phyloP scores from a whole-genome alignment of 768 basidiomycete genomes.

The Lactifluus pinguis region DNA sequence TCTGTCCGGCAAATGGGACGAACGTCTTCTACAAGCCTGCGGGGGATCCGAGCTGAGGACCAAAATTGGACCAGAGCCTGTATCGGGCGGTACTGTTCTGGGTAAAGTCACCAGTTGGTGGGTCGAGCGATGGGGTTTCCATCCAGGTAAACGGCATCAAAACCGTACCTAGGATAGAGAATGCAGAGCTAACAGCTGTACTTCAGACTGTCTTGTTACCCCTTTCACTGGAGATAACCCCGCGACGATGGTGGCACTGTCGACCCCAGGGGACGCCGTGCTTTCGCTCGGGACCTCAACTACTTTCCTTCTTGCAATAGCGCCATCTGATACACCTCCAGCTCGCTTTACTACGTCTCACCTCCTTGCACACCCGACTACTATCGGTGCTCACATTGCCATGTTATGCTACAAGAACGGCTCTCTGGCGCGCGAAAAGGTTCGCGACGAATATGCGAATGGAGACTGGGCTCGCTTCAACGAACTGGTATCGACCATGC shows the following conservation, averaged over 20 bases:
- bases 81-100: constrained; percentile 57
- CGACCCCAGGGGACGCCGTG: constrained; percentile 71
- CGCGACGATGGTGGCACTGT: constrained; percentile 67
- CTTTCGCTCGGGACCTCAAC: constrained; percentile 86
- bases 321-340: constrained; percentile 53
- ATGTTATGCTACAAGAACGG: constrained; percentile 95
- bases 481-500: constrained; percentile 43
- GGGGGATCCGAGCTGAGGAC: constrained; percentile 56
- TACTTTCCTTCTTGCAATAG: constrained; percentile 72
- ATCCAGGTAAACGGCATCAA: constrained; percentile 35
- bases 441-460: constrained; percentile 56
- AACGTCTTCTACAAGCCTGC: constrained; percentile 52
- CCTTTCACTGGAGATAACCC: constrained; percentile 91
- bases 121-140: constrained; percentile 68
- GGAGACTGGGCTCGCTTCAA: constrained; percentile 65
- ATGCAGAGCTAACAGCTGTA: background rate
- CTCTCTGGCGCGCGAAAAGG: constrained; percentile 68
- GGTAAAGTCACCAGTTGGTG: constrained; percentile 65
- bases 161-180: background rate
- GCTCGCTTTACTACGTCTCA: constrained; percentile 68
- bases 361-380: constrained; percentile 61
- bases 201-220: constrained; percentile 62
- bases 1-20: constrained; percentile 64
- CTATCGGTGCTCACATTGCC: constrained; percentile 56
- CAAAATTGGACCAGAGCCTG: constrained; percentile 72